Conservation (phyloP, 179 eudicot genomes). For the Carnegiea gigantea region DNA sequence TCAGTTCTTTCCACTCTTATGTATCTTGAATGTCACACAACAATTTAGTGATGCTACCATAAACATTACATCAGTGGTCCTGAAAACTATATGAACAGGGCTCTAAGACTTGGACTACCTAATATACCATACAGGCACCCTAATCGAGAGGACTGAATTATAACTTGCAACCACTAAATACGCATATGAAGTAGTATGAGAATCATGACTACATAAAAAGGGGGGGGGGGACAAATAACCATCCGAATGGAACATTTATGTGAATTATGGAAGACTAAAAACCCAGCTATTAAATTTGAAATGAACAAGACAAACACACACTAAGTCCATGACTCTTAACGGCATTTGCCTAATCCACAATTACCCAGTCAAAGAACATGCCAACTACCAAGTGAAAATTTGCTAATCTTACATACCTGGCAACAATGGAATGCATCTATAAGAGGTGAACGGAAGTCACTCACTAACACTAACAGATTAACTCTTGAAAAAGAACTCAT, state of each 20-base stretch:
- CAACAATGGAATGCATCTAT: too few species aligned
- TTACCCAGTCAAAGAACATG: background rate
- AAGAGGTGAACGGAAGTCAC: background rate
- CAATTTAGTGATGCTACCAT: too few species aligned
- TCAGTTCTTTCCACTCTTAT: background rate
- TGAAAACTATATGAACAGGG: background rate
- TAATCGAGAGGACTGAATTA: background rate
- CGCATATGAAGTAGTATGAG: background rate
- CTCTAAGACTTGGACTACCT: background rate
- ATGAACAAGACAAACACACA: background rate
- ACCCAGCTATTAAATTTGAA: background rate
- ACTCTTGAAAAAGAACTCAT: background rate
- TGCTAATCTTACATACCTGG: background rate
- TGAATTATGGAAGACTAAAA: background rate
- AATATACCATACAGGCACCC: background rate
- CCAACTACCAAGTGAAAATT: constrained; percentile 1
- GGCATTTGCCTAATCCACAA: background rate
- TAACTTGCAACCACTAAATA: background rate
- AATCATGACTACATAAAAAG: background rate
- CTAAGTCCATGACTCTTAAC: background rate
- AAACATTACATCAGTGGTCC: background rate
- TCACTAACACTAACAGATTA: background rate
- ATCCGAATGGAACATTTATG: background rate
- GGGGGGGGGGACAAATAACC: background rate
- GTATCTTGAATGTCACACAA: too few species aligned